phyloP scores from a whole-genome alignment of 805 yeast genomes.

The Candida odintsovae region DNA sequence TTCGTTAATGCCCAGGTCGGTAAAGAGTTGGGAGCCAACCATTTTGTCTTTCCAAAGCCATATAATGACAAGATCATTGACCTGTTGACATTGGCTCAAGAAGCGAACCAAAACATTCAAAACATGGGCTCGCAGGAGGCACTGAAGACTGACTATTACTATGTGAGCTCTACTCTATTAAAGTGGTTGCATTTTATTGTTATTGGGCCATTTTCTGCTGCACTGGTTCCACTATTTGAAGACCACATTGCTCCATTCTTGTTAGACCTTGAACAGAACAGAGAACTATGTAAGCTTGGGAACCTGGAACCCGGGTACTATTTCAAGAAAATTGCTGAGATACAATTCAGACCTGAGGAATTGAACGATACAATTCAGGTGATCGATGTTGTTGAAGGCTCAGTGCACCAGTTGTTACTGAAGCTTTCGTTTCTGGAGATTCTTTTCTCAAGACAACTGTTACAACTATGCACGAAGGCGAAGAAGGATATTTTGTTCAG shows the following conservation, averaged over 20 bases:
- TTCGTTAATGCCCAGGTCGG: constrained; percentile 34
- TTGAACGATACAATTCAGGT: constrained; percentile 37
- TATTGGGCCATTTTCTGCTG: constrained; percentile 45
- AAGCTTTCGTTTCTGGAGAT: constrained; percentile 67
- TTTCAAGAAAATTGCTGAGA: constrained; percentile 40
- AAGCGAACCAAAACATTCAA: constrained; percentile 28
- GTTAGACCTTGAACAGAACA: constrained; percentile 54
- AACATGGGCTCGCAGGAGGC: constrained; percentile 48
- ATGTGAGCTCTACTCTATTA: constrained; percentile 57
- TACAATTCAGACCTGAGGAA: constrained; percentile 39
- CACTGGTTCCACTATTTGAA: constrained; percentile 47
- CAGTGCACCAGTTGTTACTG: constrained; percentile 59
- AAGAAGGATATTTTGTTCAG: constrained; percentile 44
- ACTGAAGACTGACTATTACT: constrained; percentile 54
- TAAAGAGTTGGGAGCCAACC: constrained; percentile 30
- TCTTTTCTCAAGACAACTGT: constrained; percentile 62
- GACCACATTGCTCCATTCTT: constrained; percentile 63
- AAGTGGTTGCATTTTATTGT: constrained; percentile 53
- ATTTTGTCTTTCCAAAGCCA: constrained; percentile 25
- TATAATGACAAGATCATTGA: constrained; percentile 33
- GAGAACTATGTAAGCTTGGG: constrained; percentile 76
- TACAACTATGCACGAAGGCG: constrained; percentile 44
- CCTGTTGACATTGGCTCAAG: constrained; percentile 40
- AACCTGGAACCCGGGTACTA: constrained; percentile 48
- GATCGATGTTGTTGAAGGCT: constrained; percentile 31